Evolutionary conservation across 2,329 filamentous ascomycete genomes (phyloP).

Genomic region (Coniochaeta ligniaria): DNA sequence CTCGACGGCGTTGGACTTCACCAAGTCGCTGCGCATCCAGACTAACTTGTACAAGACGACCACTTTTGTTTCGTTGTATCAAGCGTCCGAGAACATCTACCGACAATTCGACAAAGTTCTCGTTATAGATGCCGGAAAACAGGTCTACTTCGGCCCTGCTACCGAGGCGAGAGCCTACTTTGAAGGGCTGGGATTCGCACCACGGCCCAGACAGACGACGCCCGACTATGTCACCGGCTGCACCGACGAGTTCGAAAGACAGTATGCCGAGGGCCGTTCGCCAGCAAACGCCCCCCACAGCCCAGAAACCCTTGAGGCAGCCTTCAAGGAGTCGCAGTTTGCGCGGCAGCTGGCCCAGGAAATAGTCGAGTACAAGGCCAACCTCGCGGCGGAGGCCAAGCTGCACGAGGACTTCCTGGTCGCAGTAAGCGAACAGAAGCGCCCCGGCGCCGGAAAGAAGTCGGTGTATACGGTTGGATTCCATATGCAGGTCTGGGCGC

Average conservation of each 20-base stretch:
- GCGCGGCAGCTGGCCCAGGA: slow-evolving; percentile 52
- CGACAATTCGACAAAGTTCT: slow-evolving; percentile 76
- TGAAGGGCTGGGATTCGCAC: slow-evolving; percentile 66
- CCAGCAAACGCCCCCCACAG: slow-evolving; percentile 60
- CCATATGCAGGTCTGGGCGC: slow-evolving; percentile 72
- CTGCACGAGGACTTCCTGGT: slow-evolving; percentile 69
- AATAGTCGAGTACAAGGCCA: slow-evolving; percentile 62
- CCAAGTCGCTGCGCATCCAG: slow-evolving; percentile 63
- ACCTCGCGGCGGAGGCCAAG: slow-evolving; percentile 56
- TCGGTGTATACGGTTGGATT: slow-evolving; percentile 83
- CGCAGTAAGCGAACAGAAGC: slow-evolving; percentile 73
- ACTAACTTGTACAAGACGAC: slow-evolving; percentile 79
- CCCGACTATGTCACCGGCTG: slow-evolving; percentile 78
- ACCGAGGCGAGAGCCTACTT: slow-evolving; percentile 66
- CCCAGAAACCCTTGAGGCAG: slow-evolving; percentile 58
- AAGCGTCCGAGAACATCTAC: slow-evolving; percentile 78
- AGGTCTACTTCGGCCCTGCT: slow-evolving; percentile 69
- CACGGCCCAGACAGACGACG: slow-evolving; percentile 70
- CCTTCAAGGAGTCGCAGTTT: slow-evolving; percentile 60
- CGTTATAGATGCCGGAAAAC: slow-evolving; percentile 67
- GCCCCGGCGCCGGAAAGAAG: slow-evolving; percentile 63
- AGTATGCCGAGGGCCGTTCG: slow-evolving; percentile 62
- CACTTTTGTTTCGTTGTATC: slow-evolving; percentile 81
- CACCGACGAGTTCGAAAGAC: slow-evolving; percentile 77
- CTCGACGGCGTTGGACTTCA: slow-evolving; percentile 46